These are phyloP conservation scores for Plasmodium falciparum DNA, from an alignment of 169 alveolate species.

Conservation along the genomic window DNA sequence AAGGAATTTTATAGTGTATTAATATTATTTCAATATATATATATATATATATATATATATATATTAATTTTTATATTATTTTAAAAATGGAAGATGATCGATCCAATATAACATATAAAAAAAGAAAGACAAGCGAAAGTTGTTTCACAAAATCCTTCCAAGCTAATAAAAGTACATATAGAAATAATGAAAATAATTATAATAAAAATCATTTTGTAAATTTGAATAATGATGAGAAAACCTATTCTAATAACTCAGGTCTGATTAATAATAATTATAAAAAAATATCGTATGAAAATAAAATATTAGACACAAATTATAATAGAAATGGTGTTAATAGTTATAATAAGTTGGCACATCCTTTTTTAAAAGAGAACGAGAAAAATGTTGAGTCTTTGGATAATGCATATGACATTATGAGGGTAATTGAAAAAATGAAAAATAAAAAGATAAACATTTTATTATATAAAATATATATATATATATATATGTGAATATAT, in stretches of 20 bases:
- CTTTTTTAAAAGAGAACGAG: constrained; percentile 17
- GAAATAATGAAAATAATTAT: not conserved
- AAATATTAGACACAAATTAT: not conserved
- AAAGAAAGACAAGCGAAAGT: constrained; percentile 19
- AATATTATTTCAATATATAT: too few relatives aligned
- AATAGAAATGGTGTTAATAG: not conserved
- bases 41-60: too few relatives aligned
- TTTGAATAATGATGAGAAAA: not conserved
- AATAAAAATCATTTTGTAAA: constrained; percentile 7
- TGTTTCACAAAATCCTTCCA: constrained; percentile 1
- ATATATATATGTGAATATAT: constrained; percentile 1
- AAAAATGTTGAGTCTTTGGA: not conserved
- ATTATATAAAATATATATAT: not conserved
- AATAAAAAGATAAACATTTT: too few relatives aligned
- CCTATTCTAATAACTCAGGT: not conserved
- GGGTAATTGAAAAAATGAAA: constrained; percentile 18
- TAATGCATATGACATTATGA: constrained; percentile 1
- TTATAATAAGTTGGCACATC: not conserved
- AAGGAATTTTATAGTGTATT: too few relatives aligned
- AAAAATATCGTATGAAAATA: not conserved
- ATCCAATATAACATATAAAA: constrained; percentile 18
- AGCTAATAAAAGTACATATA: not conserved
- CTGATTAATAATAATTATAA: not conserved
- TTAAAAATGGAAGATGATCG: constrained; percentile 37
- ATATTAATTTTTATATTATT: too few relatives aligned